Percentiles rank a stretch among this genome's conserved stretches.
These are phyloP conservation scores for Aleurites moluccanus DNA, from an alignment of 441 rosid genomes.

Conservation along the genomic window DNA sequence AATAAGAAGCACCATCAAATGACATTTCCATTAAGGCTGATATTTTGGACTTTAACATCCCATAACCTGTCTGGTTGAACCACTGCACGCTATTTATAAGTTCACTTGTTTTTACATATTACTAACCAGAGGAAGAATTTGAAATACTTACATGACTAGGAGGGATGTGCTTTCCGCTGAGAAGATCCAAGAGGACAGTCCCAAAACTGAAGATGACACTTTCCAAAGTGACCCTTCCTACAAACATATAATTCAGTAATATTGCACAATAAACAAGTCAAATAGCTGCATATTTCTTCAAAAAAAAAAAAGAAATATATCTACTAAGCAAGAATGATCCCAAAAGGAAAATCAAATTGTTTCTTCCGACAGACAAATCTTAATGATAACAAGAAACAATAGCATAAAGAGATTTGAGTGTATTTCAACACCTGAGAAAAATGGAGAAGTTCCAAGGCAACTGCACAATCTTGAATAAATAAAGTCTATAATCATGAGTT, in stretches of 20 bases:
- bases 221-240: slow-evolving; percentile 86
- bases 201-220: slow-evolving; percentile 91
- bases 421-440: background rate
- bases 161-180: slow-evolving; percentile 91
- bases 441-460: background rate
- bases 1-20: background rate
- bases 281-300: too few relatives aligned
- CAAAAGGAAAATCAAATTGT: background rate
- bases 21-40: background rate
- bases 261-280: background rate
- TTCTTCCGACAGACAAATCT: too few relatives aligned
- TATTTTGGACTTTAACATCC: background rate
- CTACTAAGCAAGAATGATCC: background rate
- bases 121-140: background rate
- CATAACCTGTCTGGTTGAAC: background rate
- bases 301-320: too few relatives aligned
- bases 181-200: slow-evolving; percentile 88
- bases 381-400: background rate
- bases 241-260: slow-evolving; percentile 13
- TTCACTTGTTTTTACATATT: slow-evolving; percentile 2
- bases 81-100: background rate
- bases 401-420: background rate
- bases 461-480: too few relatives aligned
- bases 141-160: slow-evolving; percentile 72
- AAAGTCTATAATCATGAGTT: background rate